A percentile compares a stretch with the other conserved stretches of the same genome.
These are phyloP conservation scores for Cardiospermum halicacabum DNA, from an alignment of 345 rosid genomes.

Conservation along the genomic window DNA sequence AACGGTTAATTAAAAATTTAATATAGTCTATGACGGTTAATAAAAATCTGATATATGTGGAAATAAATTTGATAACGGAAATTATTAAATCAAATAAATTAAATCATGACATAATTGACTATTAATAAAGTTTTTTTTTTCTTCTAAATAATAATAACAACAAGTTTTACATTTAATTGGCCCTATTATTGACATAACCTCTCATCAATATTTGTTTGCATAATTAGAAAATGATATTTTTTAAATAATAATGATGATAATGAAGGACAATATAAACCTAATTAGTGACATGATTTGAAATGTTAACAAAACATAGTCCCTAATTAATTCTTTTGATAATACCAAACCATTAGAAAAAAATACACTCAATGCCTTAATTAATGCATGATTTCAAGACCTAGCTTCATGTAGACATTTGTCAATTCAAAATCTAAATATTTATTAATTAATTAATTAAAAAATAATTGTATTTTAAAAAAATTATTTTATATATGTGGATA, in stretches of 20 bases:
- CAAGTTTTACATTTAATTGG: neutral
- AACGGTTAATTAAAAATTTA: too few species aligned
- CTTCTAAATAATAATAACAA: neutral
- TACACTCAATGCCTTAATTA: neutral
- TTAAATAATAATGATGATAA: neutral
- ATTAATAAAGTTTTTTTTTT: too few species aligned
- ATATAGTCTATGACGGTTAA: too few species aligned
- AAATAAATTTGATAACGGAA: neutral
- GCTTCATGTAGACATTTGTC: neutral
- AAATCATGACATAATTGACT: neutral
- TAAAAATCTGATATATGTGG: too few species aligned
- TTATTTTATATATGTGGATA: neutral
- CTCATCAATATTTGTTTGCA: too few species aligned
- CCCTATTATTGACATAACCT: too few species aligned
- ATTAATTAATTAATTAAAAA: neutral
- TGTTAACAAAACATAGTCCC: neutral
- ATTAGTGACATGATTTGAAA: slow-evolving; percentile 6
- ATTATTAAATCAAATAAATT: too few species aligned
- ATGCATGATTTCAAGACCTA: neutral
- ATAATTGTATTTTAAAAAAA: neutral
- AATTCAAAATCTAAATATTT: neutral
- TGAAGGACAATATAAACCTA: neutral
- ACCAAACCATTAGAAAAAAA: neutral
- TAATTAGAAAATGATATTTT: neutral
- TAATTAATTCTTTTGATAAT: neutral